phyloP scores from a whole-genome alignment of 208 protist species.

The Trypanosoma mega region DNA sequence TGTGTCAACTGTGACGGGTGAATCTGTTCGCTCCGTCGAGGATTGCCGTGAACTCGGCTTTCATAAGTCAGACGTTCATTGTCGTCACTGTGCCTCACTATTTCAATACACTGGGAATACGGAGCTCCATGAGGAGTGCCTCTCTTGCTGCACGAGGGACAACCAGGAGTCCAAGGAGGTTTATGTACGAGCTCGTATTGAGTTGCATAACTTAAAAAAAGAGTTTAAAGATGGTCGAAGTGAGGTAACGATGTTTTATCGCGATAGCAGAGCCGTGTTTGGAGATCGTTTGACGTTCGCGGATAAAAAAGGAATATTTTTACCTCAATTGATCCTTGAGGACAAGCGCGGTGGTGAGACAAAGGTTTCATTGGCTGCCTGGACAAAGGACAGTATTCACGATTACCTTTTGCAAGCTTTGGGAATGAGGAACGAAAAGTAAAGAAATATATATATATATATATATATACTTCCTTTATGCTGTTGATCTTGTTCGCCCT shows the following conservation, averaged over 20 bases:
- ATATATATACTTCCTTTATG: slow-evolving; percentile 7
- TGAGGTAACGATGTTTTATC: slow-evolving; percentile 24
- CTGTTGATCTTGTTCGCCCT: slow-evolving; percentile 5
- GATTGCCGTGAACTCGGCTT: slow-evolving; percentile 55
- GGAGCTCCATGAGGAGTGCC: slow-evolving; percentile 47
- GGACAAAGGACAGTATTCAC: slow-evolving; percentile 29
- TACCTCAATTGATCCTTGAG: slow-evolving; percentile 9
- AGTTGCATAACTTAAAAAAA: background rate
- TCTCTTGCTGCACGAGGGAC: slow-evolving; percentile 38
- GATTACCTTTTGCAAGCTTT: slow-evolving; percentile 25
- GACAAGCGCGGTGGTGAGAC: slow-evolving; percentile 15
- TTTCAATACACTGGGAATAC: slow-evolving; percentile 37
- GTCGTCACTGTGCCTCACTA: slow-evolving; percentile 37
- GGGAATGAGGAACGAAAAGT: slow-evolving; percentile 3
- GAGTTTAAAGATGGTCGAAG: slow-evolving; percentile 4
- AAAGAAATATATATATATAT: slow-evolving; percentile 3
- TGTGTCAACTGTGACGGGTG: background rate
- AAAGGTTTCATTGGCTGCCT: slow-evolving; percentile 28
- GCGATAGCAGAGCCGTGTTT: slow-evolving; percentile 15
- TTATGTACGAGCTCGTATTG: slow-evolving; percentile 21
- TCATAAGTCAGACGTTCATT: slow-evolving; percentile 29
- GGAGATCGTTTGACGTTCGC: slow-evolving; percentile 10
- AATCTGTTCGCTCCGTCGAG: background rate
- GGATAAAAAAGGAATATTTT: background rate
- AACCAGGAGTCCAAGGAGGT: slow-evolving; percentile 1